Evolutionary conservation across 176 grass and related monocot species (phyloP).

Genomic region (Oryza officinalis): DNA sequence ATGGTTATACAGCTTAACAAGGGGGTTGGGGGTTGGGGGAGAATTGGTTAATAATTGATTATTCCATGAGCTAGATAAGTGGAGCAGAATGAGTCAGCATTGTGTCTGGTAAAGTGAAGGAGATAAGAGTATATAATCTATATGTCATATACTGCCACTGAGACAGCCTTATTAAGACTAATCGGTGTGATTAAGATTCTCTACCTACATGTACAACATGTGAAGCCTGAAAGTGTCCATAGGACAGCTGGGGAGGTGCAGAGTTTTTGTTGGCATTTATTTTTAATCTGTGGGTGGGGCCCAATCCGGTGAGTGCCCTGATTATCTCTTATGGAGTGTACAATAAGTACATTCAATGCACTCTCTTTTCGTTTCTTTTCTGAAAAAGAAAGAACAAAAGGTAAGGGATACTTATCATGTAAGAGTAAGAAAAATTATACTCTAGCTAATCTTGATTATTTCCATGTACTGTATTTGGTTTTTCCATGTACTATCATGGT

Average conservation of each 20-base stretch:
- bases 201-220: constrained; percentile 31
- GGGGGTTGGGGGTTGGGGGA: no score
- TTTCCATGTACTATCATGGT: neutral
- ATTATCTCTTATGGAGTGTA: neutral
- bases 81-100: constrained; percentile 22
- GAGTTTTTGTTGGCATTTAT: constrained; percentile 14
- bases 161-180: constrained; percentile 24
- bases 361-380: neutral
- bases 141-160: neutral
- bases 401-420: neutral
- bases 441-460: neutral
- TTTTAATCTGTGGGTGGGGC: neutral
- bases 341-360: neutral
- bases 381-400: neutral
- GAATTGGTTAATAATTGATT: neutral
- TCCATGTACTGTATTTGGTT: neutral
- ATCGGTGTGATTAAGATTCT: constrained; percentile 38
- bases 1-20: neutral
- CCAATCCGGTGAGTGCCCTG: constrained; percentile 21
- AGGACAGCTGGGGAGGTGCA: neutral
- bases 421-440: neutral
- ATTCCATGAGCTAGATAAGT: neutral
- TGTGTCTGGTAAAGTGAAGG: constrained; percentile 20
- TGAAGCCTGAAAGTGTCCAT: constrained; percentile 25
- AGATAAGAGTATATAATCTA: neutral